Base-by-base conservation (phyloP, 129 eudicot genomes). In the Mikania micrantha region DNA sequence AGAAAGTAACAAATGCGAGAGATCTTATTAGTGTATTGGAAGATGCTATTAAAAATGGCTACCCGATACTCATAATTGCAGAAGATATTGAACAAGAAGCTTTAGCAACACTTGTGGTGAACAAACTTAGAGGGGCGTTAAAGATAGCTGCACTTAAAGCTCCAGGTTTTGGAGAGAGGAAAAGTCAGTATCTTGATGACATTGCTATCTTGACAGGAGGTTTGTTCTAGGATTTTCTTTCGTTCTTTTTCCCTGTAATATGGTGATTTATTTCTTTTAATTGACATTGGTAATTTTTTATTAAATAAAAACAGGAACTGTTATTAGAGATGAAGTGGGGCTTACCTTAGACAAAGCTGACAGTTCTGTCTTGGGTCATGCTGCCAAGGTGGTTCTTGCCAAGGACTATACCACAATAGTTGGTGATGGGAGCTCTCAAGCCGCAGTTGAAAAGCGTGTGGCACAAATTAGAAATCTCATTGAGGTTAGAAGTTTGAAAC, bases 71-170 rank as follows among this genome's bases (percentile, higher is more conserved):
- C 38, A 71, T 82, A 13, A 70, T 85, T 13, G 87, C 91, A 3
- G 87, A 82, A 69, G 91, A 85, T 59, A 75, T 82, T 12, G 85
- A 82, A 67, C 87, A 77, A 69, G 91, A 85, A 74, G 85, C 91
- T 29, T 77, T 85, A 44, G 91, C 83, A 22, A 82, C 91, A 16
- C 83, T 85, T 62, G 88, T 85, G 35, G 88, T 80, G 1, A 85
- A 77, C 83, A 85, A 67, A 54, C 80, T 82, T 42, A 32, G 87
- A 71, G 92, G 92, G 40, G 70, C 88, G 11, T 12, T 64, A 64
- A 64, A 64, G 69, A 64, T 64, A 20, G 69, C 53, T 21, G 53
- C 69, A 22, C 66, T 85, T 17, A 85, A 82, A 53, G 79, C 81
- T 48, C 88, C 85, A 38, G 85, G 88, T 11, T 85, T 79, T 77